Evolutionary conservation across 2,329 filamentous ascomycete genomes (phyloP).

Genomic region (Boeremia exigua): DNA sequence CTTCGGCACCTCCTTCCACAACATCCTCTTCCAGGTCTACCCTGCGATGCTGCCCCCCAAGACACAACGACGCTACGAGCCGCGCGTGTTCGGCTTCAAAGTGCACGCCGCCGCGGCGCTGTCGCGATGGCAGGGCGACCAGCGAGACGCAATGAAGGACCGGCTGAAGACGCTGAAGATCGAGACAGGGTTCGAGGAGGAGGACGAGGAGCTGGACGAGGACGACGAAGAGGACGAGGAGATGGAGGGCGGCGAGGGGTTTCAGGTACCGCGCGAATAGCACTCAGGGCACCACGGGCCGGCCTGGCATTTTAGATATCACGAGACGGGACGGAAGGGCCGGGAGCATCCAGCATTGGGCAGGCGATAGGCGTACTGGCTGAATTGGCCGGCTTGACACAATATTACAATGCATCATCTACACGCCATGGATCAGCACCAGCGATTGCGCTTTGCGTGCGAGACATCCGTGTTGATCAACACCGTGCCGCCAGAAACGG

Average conservation of each 20-base stretch:
- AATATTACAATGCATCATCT: conserved; percentile 6
- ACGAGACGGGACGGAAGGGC: not conserved
- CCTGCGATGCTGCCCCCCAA: conserved; percentile 87
- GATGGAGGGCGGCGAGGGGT: conserved; percentile 35
- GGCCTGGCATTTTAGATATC: not conserved
- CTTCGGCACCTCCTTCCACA: conserved; percentile 98
- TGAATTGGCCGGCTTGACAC: conserved; percentile 21
- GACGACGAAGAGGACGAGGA: conserved; percentile 60
- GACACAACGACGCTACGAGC: conserved; percentile 83
- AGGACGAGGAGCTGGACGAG: conserved; percentile 66
- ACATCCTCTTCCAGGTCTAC: conserved; percentile 98
- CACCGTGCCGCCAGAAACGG: not conserved
- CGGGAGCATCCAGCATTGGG: conserved; percentile 22
- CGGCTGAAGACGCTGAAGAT: conserved; percentile 72
- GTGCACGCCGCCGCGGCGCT: conserved; percentile 89
- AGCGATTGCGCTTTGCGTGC: not conserved
- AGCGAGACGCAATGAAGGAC: conserved; percentile 81
- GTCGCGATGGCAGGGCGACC: conserved; percentile 85
- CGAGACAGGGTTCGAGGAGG: conserved; percentile 79
- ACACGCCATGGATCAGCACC: not conserved
- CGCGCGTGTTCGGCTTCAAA: conserved; percentile 92
- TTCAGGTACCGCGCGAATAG: conserved; percentile 28
- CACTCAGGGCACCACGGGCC: not conserved
- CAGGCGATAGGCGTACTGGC: conserved; percentile 31
- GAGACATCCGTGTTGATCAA: not conserved